phyloP scores from a whole-genome alignment of 225 moss, liverwort and hornwort species.

The Straminergon stramineum region DNA sequence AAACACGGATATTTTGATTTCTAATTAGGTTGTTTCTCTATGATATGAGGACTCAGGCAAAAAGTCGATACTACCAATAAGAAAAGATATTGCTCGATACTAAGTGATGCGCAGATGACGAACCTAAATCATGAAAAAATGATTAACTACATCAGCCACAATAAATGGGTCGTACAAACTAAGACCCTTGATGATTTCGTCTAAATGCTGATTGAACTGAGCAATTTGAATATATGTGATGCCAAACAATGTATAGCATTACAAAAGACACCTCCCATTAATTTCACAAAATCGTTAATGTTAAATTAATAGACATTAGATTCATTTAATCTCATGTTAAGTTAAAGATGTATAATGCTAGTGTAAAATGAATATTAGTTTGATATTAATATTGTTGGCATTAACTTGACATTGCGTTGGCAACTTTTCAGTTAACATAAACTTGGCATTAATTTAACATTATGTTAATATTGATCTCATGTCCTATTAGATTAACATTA shows the following conservation, averaged over 20 bases:
- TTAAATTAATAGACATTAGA: no score
- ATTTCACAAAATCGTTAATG: background rate
- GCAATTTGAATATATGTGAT: background rate
- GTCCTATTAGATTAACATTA: background rate
- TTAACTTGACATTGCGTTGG: background rate
- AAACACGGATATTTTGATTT: background rate
- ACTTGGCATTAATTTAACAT: background rate
- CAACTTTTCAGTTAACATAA: background rate
- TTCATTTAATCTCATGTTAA: background rate
- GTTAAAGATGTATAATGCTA: background rate
- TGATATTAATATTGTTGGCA: background rate
- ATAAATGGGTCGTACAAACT: background rate
- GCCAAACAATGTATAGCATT: background rate
- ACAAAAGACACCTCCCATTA: background rate
- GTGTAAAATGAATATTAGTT: background rate
- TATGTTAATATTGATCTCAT: background rate
- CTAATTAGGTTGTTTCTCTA: background rate
- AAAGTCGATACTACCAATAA: background rate
- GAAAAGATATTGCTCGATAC: background rate
- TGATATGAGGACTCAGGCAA: background rate
- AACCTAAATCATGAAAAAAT: background rate
- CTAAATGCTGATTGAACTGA: background rate
- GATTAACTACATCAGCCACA: background rate
- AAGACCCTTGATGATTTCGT: background rate
- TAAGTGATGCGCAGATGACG: background rate